Base-by-base conservation (phyloP, 108 stramenopile species). In the Mayamaea pseudoterrestris region DNA sequence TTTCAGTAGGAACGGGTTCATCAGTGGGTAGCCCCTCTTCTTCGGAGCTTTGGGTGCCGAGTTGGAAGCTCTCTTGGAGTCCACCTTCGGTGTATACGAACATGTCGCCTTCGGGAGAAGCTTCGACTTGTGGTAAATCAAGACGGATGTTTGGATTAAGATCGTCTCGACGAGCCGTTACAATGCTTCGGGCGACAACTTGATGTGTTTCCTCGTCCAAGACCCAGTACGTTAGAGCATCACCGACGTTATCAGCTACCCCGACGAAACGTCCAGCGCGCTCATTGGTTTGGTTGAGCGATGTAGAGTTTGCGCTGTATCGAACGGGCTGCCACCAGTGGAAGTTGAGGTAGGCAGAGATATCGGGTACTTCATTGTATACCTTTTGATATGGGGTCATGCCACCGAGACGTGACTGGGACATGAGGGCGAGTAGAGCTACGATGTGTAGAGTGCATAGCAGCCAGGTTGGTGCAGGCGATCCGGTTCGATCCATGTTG, bases 401-500 rank as follows among this genome's bases (percentile, higher is more conserved):
- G 3, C 13, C 7, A 4, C 50, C 50, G 3, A 44, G 20, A 2
- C 31, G 13, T 3, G 18, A 17, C 5, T 18, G 27, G 13, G 53
- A 23, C 17, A 30, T 28, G 50, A 28, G 50, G 23, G 50, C 50
- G 17, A 51, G 29, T 12, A 59, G 22, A 27, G 26, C 37, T 13
- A 13, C 17, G 2, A 60, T 43, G 26, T 60, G 53, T 30, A 23
- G 12, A 14, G 53, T 6, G 27, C 60, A 61, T 1, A 61, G 44
- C 4, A 61, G 30, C 60, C 60, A 61, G 23, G 18, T 31, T 3
- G 20, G 35, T 13, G 43, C 42, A 44, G 60, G 60, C 22, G 53
- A 14, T 17, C 60, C 60, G 47, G 60, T 54, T 2, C 51, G 52
- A 37, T 61, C 53, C 20, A 61, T 16, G 13, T 34, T 47, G 27